Evolutionary conservation across 345 rosid genomes (phyloP), one percentile per base, ranked within the genome.

Genomic region (Eucalyptus fibrosa): DNA sequence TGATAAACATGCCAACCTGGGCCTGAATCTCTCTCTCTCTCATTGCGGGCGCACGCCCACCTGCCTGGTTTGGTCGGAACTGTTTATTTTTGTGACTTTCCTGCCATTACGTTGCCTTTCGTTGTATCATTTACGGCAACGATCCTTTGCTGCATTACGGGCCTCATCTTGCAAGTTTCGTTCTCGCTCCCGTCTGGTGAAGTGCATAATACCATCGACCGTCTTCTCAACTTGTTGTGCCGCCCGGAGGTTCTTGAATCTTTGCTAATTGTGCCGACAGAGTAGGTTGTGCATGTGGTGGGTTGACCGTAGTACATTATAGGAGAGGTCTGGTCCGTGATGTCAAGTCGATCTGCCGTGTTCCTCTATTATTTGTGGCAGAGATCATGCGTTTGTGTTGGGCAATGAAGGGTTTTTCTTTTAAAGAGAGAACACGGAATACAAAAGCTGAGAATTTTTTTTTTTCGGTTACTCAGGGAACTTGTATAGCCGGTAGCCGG

Each of bases 161-260:
- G 40, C 18, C 80, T 67, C 40, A 17, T 67, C 40, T n/a, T 67
- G 69, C 69, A 30, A 67, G 19, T 67, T 67, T 12, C 6, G 7
- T 16, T 67, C 80, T n/a, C 23, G 40, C 40, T 8, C 80, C 80
- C 3, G 21, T 12, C 19, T 12, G 3, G 21, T 1, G 7, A 67
- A 32, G 3, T 16, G 80, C 23, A 8, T 32, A 17, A 32, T 16
- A 4, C 40, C 4, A 14, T 30, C 7, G 4, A 9, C 67, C 11
- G 4, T 24, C n/a, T 24, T 4, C n/a, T 6, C 2, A 51, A 30
- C 34, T 9, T 5, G 2, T 3, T 8, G 9, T 30, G 9, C 9
- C 2, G 9, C 34, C 5, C 5, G 19, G 37, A 32, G 81, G 12
- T 69, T 69, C 81, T 69, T 40, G 5, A 17, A 18, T 69, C 42